Evolutionary conservation across 139 green algal genomes (phyloP), one percentile per base, ranked within the genome.

Genomic region (Tetraselmis chui): DNA sequence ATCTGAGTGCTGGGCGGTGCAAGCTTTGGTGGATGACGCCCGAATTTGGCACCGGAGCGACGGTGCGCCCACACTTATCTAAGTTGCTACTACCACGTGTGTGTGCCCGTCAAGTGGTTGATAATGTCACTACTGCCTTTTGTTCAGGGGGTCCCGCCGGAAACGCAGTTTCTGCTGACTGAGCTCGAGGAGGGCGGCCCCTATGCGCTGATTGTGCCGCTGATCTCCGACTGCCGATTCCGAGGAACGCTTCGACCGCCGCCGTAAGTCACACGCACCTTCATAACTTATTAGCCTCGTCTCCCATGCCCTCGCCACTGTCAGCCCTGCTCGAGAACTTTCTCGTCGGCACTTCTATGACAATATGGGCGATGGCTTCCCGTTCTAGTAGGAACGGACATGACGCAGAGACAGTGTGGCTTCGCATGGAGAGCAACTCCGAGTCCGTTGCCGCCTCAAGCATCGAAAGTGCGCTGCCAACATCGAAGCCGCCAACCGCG

Each of bases 1-100:
- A 88, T 75, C 75, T 89, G 76, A 82, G 83, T 2, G 79, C 31
- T 22, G 80, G 78, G 29, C 79, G 89, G n/a, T 89, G 81, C 83
- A 92, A 88, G 87, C 89, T 96, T 24, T 98, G 93, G 93, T 97
- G 93, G 93, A 96, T 97, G 94, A 96, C 93, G 2, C 95, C 95
- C 2, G 91, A 95, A 87, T 97, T 93, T 93, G 93, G 94, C 75
- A 89, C 28, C 23, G 88, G 30, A n/a, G 88, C 88, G 2, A 59
- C 45, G 45, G 45, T 67, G 45, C 45, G 45, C 45, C n/a, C n/a
- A n/a, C n/a, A n/a, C n/a, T n/a, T n/a, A n/a, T n/a, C n/a, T n/a
- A n/a, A n/a, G n/a, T n/a, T n/a, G n/a, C n/a, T n/a, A n/a, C n/a
- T n/a, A n/a, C n/a, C n/a, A n/a, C n/a, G n/a, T n/a, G n/a, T n/a